Conservation (phyloP, 495 filamentous ascomycete genomes). For the Aspergillus olivimuriae region DNA sequence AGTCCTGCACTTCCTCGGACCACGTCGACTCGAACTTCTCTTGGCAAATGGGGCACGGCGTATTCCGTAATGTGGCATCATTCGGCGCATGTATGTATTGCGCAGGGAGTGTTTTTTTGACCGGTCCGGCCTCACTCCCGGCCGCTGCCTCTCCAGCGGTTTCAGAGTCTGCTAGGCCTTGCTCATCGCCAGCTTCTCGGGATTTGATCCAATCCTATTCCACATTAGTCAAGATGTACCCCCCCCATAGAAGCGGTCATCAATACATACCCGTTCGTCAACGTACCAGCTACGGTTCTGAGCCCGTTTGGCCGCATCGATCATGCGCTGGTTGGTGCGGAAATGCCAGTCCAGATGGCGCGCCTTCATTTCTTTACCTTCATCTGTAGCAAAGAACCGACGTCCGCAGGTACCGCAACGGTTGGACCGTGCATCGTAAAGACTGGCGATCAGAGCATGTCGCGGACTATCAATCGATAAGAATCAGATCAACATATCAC, state of each 20-base stretch:
- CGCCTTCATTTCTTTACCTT: constrained; percentile 79
- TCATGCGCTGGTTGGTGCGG: constrained; percentile 80
- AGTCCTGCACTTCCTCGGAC: constrained; percentile 88
- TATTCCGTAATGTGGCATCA: constrained; percentile 61
- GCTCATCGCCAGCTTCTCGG: constrained; percentile 64
- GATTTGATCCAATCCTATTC: constrained; percentile 81
- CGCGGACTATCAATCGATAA: constrained; percentile 52
- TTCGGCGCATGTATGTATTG: constrained; percentile 79
- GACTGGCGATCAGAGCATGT: constrained; percentile 58
- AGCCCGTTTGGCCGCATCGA: constrained; percentile 71
- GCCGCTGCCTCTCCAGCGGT: constrained; percentile 27
- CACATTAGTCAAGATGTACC: too few relatives aligned
- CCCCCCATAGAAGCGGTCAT: neutral
- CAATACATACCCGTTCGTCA: constrained; percentile 69
- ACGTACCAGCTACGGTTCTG: constrained; percentile 92
- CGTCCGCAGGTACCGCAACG: constrained; percentile 88
- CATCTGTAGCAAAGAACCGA: constrained; percentile 68
- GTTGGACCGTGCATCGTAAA: constrained; percentile 75
- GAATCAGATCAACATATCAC: too few relatives aligned
- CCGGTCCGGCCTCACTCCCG: constrained; percentile 27
- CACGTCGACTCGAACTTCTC: constrained; percentile 86
- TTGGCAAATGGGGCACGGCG: constrained; percentile 86
- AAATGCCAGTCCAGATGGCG: constrained; percentile 98
- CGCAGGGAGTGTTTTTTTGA: constrained; percentile 55
- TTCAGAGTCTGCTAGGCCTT: constrained; percentile 36